Evolutionary conservation across 1,284 basidiomycete species (phyloP).

Genomic region (Pseudozyma tsukubaensis): DNA sequence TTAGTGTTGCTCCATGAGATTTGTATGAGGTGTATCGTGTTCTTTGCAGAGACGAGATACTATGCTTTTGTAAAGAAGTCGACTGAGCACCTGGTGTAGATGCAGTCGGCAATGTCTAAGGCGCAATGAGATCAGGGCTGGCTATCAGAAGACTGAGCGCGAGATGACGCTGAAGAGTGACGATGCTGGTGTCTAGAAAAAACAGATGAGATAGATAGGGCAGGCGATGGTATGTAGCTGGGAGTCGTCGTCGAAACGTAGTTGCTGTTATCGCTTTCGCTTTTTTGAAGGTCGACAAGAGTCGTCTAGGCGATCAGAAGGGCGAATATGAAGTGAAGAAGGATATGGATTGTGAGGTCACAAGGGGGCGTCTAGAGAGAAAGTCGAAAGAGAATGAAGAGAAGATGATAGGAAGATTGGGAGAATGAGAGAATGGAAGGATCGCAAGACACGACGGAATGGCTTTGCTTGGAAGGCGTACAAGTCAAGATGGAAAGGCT

Average conservation of each 20-base stretch:
- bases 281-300: too few relatives aligned
- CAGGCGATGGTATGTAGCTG: too few relatives aligned
- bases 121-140: too few relatives aligned
- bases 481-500: neutral
- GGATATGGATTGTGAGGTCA: neutral
- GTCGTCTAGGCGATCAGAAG: too few relatives aligned
- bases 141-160: too few relatives aligned
- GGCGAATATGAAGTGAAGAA: neutral
- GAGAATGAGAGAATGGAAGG: neutral
- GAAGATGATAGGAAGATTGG: neutral
- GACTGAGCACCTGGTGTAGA: neutral
- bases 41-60: neutral
- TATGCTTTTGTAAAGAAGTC: neutral
- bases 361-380: neutral
- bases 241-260: too few relatives aligned
- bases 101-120: too few relatives aligned
- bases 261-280: too few relatives aligned
- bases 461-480: neutral
- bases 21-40: neutral
- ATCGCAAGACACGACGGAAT: conserved; percentile 2
- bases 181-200: too few relatives aligned
- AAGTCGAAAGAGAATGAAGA: neutral
- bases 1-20: neutral
- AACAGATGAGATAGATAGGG: too few relatives aligned
- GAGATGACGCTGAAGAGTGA: too few relatives aligned